A percentile compares a stretch with the other conserved stretches of the same genome.
Conservation (phyloP, 805 yeast genomes). For the Candida maris region DNA sequence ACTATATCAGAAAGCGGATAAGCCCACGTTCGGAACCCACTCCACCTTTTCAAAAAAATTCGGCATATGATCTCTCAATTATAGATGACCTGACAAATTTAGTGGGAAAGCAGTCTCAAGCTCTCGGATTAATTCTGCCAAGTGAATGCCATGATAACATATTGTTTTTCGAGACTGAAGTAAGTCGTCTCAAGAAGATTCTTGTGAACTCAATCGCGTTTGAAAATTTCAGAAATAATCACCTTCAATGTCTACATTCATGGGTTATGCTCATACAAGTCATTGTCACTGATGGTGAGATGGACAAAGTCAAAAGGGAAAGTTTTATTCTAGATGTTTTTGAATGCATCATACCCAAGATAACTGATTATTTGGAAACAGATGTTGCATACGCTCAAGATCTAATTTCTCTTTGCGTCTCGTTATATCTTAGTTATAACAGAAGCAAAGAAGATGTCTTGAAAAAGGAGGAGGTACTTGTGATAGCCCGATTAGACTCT, state of each 20-base stretch:
- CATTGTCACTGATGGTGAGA: constrained; percentile 58
- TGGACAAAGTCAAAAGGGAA: constrained; percentile 42
- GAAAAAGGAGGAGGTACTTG: constrained; percentile 27
- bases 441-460: constrained; percentile 30
- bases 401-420: constrained; percentile 69
- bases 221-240: constrained; percentile 47
- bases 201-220: constrained; percentile 45
- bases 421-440: constrained; percentile 61
- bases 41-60: constrained; percentile 11
- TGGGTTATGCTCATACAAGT: constrained; percentile 84
- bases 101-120: constrained; percentile 24
- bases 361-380: constrained; percentile 66
- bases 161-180: constrained; percentile 21
- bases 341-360: constrained; percentile 70
- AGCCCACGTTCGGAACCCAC: constrained; percentile 25
- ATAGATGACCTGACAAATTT: constrained; percentile 31
- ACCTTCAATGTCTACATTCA: constrained; percentile 62
- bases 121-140: constrained; percentile 24
- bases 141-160: constrained; percentile 13
- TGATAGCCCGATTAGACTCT: constrained; percentile 38
- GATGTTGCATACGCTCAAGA: constrained; percentile 71
- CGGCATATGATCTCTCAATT: constrained; percentile 41
- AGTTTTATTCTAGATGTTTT: constrained; percentile 73
- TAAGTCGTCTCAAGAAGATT: constrained; percentile 32
- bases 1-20: constrained; percentile 40